Conservation (phyloP, 176 grass and related monocot genomes). For the Ampelocalamus luodianensis region DNA sequence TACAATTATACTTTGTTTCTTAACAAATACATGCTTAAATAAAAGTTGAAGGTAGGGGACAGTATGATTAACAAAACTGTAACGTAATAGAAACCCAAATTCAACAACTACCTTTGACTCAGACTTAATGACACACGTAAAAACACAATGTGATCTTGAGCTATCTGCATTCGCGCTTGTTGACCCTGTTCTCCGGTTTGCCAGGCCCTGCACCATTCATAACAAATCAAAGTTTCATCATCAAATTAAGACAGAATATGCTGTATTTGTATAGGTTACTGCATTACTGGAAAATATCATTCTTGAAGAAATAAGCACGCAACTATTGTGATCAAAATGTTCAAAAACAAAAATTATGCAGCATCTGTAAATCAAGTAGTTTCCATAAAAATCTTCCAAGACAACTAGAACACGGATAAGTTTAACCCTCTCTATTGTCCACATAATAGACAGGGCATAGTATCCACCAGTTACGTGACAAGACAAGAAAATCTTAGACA, state of each 20-base stretch:
- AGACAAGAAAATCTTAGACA: neutral
- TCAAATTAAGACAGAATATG: constrained; percentile 15
- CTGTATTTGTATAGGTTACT: neutral
- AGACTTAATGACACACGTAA: constrained; percentile 90
- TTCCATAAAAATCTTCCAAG: constrained; percentile 20
- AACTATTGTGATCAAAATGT: neutral
- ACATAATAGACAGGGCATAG: neutral
- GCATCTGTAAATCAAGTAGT: constrained; percentile 2
- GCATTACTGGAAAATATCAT: constrained; percentile 10
- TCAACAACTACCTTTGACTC: constrained; percentile 71
- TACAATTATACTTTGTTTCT: neutral
- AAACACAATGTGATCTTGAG: constrained; percentile 96
- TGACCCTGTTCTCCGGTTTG: constrained; percentile 81
- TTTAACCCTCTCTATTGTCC: neutral
- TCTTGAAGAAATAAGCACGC: constrained; percentile 1
- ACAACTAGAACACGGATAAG: constrained; percentile 7
- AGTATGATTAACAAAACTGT: constrained; percentile 4
- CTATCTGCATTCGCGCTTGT: constrained; percentile 92
- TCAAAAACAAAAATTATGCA: constrained; percentile 26
- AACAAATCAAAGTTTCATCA: constrained; percentile 19
- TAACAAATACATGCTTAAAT: neutral
- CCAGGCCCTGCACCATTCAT: constrained; percentile 65
- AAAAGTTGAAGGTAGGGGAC: neutral
- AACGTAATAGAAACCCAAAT: neutral
- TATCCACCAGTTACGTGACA: neutral